A percentile compares a stretch with the other conserved stretches of the same genome.
Conservation (phyloP, 352 stramenopile genomes). For the Phytophthora gonapodyides region DNA sequence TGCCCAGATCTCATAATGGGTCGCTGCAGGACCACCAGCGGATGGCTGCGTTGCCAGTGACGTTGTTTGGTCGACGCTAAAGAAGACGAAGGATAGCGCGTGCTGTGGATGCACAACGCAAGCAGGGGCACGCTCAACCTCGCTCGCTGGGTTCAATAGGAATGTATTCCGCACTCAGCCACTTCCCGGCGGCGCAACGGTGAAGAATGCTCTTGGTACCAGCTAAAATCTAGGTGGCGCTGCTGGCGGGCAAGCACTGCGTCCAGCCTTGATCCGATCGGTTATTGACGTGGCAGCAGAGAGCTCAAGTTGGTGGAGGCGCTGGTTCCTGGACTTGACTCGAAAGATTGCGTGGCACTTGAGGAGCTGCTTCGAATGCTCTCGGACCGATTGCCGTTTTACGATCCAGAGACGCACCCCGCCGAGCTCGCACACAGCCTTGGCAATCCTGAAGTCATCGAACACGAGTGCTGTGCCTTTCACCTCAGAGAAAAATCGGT, state of each 20-base stretch:
- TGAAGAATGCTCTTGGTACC: not conserved
- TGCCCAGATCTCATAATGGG: constrained; percentile 7
- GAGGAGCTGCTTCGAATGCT: not conserved
- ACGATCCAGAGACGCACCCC: not conserved
- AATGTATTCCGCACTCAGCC: no score
- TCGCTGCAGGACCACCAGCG: constrained; percentile 1
- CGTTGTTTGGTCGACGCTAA: not conserved
- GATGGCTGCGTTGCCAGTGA: constrained; percentile 2
- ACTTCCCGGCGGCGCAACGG: not conserved
- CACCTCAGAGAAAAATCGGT: no score
- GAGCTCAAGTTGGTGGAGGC: not conserved
- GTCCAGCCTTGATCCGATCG: not conserved
- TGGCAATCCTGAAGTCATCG: no score
- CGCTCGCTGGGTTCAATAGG: no score
- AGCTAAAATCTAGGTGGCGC: not conserved
- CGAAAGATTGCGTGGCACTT: not conserved
- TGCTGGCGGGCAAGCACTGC: not conserved
- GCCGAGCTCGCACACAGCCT: no score
- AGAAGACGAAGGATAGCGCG: constrained; percentile 10
- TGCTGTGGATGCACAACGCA: not conserved
- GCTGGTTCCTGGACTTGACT: constrained; percentile 1
- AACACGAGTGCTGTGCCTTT: no score
- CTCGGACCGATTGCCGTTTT: not conserved
- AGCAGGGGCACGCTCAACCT: not conserved
- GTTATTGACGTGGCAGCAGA: constrained; percentile 26